Evolutionary conservation across 306 rosid genomes (phyloP), one percentile per base, ranked within the genome.

Genomic region (Carpinus viminea): DNA sequence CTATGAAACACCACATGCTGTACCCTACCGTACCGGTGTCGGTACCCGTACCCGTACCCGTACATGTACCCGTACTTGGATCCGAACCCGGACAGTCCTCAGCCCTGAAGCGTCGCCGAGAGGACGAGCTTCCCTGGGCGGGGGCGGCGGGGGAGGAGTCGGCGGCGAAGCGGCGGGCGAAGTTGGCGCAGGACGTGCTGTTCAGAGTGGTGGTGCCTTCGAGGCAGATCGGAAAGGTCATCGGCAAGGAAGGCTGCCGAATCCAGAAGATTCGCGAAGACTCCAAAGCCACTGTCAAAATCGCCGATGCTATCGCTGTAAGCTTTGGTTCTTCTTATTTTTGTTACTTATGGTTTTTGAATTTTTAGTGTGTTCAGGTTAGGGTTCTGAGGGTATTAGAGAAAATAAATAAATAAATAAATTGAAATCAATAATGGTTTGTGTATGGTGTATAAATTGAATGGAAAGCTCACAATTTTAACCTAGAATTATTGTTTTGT

Each of bases 151-250:
- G 16, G 0, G 93, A 82, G 21, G 88, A 73, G 46, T 84, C 88
- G 0, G 91, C 87, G 43, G 77, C 93, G 10, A 92, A 91, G 85
- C 87, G 91, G 77, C 85, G 72, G 24, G 90, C 74, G 1, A 85
- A 85, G n/a, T 17, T 8, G 80, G 89, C 86, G 2, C 96, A 90
- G 71, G 97, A 94, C 78, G 97, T 92, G 53, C 85, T 91, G 21
- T 92, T 94, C 76, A 81, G 98, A 87, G 90, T 92, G 72, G 85
- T 94, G 1, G 97, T 89, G 38, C 98, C 98, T 46, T 88, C 97
- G 52, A 80, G 83, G 83, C 98, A 92, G 95, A 94, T 94, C 87
- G 98, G 97, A 28, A 94, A 94, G 87, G 98, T 94, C 43, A 94
- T 94, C 12, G 98, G 98, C 18, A 94, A 91, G 79, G 95, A 88